phyloP scores from a whole-genome alignment of 1,284 basidiomycete genomes.

The Coriolopsis trogii region DNA sequence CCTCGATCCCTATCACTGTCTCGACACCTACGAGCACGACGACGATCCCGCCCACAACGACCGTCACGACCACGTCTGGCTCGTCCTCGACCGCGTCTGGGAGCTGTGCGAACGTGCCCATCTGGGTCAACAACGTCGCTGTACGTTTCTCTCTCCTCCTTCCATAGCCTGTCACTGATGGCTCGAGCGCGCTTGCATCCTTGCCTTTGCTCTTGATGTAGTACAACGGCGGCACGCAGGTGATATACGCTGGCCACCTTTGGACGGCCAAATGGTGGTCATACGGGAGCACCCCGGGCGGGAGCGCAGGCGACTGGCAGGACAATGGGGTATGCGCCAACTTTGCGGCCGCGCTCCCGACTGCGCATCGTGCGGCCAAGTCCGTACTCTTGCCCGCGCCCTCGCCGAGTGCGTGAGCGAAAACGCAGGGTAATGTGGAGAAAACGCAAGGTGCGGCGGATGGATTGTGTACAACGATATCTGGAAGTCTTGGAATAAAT shows the following conservation, averaged over 20 bases:
- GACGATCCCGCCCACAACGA: neutral
- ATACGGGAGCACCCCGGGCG: neutral
- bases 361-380: too few relatives aligned
- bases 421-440: too few relatives aligned
- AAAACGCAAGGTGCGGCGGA: too few relatives aligned
- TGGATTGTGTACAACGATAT: too few relatives aligned
- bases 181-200: too few relatives aligned
- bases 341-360: too few relatives aligned
- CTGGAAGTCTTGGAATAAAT: too few relatives aligned
- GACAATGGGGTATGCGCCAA: neutral
- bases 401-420: too few relatives aligned
- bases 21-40: neutral
- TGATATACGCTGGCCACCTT: neutral
- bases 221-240: neutral
- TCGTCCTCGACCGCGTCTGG: neutral
- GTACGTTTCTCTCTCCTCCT: too few relatives aligned
- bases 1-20: conserved; percentile 13
- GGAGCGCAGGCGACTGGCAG: neutral
- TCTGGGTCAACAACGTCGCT: neutral
- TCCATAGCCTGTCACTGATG: too few relatives aligned
- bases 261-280: neutral
- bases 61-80: neutral
- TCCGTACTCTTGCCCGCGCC: too few relatives aligned
- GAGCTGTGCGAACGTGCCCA: neutral
- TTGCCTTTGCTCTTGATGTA: too few relatives aligned